Evolutionary conservation across 108 stramenopile species (phyloP).

Genomic region (Stephanodiscus minutulus): DNA sequence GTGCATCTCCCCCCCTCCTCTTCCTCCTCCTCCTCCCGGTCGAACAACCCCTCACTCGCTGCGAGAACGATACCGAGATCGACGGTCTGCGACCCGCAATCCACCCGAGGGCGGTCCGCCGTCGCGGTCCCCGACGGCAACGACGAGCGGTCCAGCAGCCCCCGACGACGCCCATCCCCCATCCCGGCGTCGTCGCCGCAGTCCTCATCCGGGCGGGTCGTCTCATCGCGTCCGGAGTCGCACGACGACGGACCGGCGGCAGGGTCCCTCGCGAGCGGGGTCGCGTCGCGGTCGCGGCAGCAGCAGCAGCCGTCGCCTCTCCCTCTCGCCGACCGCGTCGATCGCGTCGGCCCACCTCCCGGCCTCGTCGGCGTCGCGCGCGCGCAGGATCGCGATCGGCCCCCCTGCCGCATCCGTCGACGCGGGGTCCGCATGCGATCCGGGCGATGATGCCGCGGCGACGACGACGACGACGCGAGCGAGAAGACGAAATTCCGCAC

Average conservation of each 20-base stretch:
- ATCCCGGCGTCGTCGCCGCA: too few relatives aligned
- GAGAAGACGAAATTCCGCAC: not conserved
- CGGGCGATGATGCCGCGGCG: too few relatives aligned
- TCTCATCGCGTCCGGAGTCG: too few relatives aligned
- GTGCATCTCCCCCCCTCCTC: not conserved
- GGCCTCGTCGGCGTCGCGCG: slow-evolving; percentile 2
- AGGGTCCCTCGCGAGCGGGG: too few relatives aligned
- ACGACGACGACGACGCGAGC: not conserved
- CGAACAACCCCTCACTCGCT: not conserved
- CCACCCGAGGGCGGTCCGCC: not conserved
- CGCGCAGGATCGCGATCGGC: not conserved
- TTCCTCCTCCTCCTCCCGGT: not conserved
- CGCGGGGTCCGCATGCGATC: not conserved
- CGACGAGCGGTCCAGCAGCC: too few relatives aligned
- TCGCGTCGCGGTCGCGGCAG: too few relatives aligned
- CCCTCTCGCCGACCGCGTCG: slow-evolving; percentile 2
- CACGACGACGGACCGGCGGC: too few relatives aligned
- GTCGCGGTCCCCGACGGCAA: not conserved
- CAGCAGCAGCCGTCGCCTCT: too few relatives aligned
- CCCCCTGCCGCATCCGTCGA: not conserved
- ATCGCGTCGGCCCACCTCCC: slow-evolving; percentile 18
- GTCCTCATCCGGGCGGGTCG: too few relatives aligned
- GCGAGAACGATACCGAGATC: not conserved
- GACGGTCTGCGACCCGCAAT: not conserved
- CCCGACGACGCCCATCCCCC: too few relatives aligned